Base-by-base conservation (phyloP, 768 basidiomycete species). In the Albatrellus ellisii region DNA sequence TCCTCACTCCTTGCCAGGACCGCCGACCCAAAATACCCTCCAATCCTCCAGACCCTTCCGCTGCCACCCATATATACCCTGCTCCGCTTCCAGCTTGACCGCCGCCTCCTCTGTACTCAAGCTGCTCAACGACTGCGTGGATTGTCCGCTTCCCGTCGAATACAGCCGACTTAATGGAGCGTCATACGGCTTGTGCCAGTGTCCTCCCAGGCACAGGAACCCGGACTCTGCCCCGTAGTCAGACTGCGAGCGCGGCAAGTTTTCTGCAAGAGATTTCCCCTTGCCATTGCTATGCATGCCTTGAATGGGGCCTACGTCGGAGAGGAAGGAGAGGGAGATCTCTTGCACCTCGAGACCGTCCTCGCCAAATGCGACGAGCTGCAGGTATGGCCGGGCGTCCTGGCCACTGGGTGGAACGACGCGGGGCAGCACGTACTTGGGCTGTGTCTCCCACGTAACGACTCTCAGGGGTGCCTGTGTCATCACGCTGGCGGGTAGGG, bases 1-100 rank as follows among this genome's bases (percentile, higher is more conserved):
- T 58, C 58, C 48, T 49, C 55, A 24, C 56, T 47, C 12, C 53
- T 59, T 41, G 60, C 59, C 50, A 62, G 62, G 17, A 17, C 82
- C 82, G 0, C 86, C 86, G 8, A 87, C 60, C 86, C 86, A 90
- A 54, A 89, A 77, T 10, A 89, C 72, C 17, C 86, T 65, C 71
- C 77, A 90, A 53, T 90, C 86, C 41, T 76, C 72, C 3, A 65
- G 47, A 12, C 79, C 85, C 53, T 79, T 85, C 50, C 74, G 62
- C 59, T 75, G 68, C 85, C 86, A 88, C 0, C 73, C 85, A 55
- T 89, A 90, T 4, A 81, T 59, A 5, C 86, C 86, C 44, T 78
- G 67, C 43, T 77, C 73, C 17, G 59, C 60, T 52, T 65, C 67
- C 54, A 75, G 53, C 51, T 61, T 56, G 21, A 60, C 62, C 1